Evolutionary conservation across 306 rosid genomes (phyloP).

Genomic region (Ceratonia siliqua): DNA sequence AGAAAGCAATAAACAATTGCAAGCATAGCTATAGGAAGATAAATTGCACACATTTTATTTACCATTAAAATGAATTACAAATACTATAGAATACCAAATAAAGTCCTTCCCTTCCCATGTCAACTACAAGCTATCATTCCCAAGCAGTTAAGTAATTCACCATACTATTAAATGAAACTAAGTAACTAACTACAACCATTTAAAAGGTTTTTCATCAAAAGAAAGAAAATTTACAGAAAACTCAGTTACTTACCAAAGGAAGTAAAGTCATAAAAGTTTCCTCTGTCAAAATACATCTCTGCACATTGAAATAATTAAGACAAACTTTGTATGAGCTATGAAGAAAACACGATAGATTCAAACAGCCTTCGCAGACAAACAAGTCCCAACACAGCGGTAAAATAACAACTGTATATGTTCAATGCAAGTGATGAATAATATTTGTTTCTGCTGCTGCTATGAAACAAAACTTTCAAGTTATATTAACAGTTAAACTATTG

Average conservation of each 20-base stretch:
- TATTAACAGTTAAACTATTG: not conserved
- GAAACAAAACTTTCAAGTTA: not conserved
- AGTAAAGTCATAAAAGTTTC: constrained; percentile 89
- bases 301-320: constrained; percentile 44
- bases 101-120: not conserved
- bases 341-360: not conserved
- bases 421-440: not conserved
- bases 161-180: constrained; percentile 10
- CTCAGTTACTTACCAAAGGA: constrained; percentile 78
- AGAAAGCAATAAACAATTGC: not conserved
- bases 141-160: not conserved
- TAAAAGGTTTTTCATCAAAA: constrained; percentile 17
- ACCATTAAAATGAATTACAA: not conserved
- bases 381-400: not conserved
- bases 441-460: not conserved
- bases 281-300: constrained; percentile 96
- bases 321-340: constrained; percentile 19
- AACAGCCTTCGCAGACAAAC: not conserved
- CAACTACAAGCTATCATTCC: not conserved
- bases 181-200: not conserved
- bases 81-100: not conserved
- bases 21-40: not conserved
- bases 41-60: not conserved
- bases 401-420: constrained; percentile 1
- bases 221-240: constrained; percentile 28